Percentiles rank a stretch among this genome's conserved stretches.
These are phyloP conservation scores for Biscogniauxia sp. DNA, from an alignment of 2,329 filamentous ascomycete genomes.

Conservation along the genomic window DNA sequence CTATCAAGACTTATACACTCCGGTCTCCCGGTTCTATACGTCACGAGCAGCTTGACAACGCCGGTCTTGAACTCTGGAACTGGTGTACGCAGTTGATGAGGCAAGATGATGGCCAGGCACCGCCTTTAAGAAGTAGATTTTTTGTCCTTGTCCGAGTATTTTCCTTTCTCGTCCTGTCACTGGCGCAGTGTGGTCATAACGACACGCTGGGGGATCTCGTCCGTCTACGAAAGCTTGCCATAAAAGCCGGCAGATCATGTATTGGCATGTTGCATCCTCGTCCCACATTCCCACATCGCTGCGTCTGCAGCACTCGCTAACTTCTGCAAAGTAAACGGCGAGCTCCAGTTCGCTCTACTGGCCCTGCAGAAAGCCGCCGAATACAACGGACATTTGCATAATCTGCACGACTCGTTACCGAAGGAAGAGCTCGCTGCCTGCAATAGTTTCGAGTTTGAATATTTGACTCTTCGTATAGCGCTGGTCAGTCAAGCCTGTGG, in stretches of 20 bases:
- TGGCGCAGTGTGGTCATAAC: constrained; percentile 41
- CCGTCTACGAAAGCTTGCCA: constrained; percentile 59
- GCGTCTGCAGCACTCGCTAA: constrained; percentile 15
- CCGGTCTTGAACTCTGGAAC: constrained; percentile 66
- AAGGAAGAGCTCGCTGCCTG: constrained; percentile 32
- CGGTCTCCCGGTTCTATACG: constrained; percentile 29
- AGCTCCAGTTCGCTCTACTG: constrained; percentile 57
- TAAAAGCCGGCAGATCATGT: constrained; percentile 64
- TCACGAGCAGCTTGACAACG: constrained; percentile 50
- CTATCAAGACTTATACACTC: constrained; percentile 33
- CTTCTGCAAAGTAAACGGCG: constrained; percentile 41
- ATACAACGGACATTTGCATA: constrained; percentile 45
- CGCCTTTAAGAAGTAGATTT: constrained; percentile 29
- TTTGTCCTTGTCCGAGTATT: constrained; percentile 48
- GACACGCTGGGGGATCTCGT: constrained; percentile 39
- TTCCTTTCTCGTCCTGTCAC: constrained; percentile 66
- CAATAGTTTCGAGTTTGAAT: constrained; percentile 54
- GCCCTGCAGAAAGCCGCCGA: constrained; percentile 63
- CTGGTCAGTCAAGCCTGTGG: constrained; percentile 50
- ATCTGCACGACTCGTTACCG: constrained; percentile 25
- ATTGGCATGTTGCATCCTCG: constrained; percentile 48
- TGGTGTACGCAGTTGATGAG: constrained; percentile 52
- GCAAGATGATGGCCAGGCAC: constrained; percentile 26
- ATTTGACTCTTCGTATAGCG: constrained; percentile 62
- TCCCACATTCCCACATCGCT: constrained; percentile 8